phyloP scores from a whole-genome alignment of 192 early-diverging fungal genomes.

The Spizellomyces sp. region DNA sequence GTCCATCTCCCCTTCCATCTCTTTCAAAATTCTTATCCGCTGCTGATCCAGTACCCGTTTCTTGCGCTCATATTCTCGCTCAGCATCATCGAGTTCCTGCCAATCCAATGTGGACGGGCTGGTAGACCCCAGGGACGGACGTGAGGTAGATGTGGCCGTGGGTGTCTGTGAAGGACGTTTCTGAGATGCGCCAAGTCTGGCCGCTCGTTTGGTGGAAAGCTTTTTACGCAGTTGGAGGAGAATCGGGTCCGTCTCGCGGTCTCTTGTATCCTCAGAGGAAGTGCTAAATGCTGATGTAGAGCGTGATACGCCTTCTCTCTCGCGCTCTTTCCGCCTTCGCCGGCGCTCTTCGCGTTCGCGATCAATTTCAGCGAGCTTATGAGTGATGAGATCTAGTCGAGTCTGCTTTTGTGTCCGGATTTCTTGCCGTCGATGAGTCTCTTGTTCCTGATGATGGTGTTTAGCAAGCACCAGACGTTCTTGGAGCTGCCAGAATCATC shows the following conservation, averaged over 20 bases:
- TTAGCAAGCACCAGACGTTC: slow-evolving; percentile 47
- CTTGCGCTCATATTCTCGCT: slow-evolving; percentile 10
- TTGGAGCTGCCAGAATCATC: slow-evolving; percentile 42
- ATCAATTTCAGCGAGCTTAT: slow-evolving; percentile 48
- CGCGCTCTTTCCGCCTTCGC: slow-evolving; percentile 9
- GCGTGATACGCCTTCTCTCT: neutral
- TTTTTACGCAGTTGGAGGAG: slow-evolving; percentile 33
- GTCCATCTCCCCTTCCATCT: neutral
- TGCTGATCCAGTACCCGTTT: neutral
- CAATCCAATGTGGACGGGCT: neutral
- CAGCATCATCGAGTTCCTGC: slow-evolving; percentile 22
- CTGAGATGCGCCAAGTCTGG: slow-evolving; percentile 2
- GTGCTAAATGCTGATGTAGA: neutral
- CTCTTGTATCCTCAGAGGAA: neutral
- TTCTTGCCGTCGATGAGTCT: slow-evolving; percentile 40
- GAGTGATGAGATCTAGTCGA: slow-evolving; percentile 28
- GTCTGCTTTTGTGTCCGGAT: slow-evolving; percentile 36
- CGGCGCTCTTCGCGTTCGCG: slow-evolving; percentile 38
- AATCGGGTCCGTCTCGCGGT: slow-evolving; percentile 9
- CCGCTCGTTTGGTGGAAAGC: slow-evolving; percentile 33
- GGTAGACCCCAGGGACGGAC: neutral
- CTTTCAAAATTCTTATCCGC: neutral
- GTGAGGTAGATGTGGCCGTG: neutral
- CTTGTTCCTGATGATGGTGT: slow-evolving; percentile 20
- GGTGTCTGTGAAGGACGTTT: neutral